Percentiles rank a stretch among this genome's conserved stretches.
These are phyloP conservation scores for Pulicaria dysenterica DNA, from an alignment of 129 eudicot species.

Conservation along the genomic window DNA sequence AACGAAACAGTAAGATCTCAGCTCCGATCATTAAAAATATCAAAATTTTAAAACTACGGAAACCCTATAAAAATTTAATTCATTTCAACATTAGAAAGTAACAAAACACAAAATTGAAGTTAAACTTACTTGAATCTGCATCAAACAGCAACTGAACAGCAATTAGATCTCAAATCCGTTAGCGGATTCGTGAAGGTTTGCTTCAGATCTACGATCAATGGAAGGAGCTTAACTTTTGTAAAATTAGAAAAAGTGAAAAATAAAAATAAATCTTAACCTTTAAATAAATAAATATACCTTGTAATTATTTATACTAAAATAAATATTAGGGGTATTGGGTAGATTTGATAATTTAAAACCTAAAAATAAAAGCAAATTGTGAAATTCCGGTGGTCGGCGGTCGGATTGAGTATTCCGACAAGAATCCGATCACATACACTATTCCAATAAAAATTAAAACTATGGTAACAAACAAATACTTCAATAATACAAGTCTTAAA, in stretches of 20 bases:
- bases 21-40: conserved; percentile 26
- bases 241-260: conserved; percentile 42
- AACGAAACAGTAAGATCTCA: conserved; percentile 28
- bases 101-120: conserved; percentile 27
- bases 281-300: conserved; percentile 43
- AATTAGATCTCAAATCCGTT: conserved; percentile 42
- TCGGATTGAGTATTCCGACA: conserved; percentile 43
- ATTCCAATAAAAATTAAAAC: conserved; percentile 23
- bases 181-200: conserved; percentile 41
- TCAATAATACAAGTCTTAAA: conserved; percentile 24
- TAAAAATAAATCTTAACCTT: conserved; percentile 42
- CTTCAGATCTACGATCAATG: conserved; percentile 64
- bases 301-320: conserved; percentile 41
- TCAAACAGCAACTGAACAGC: conserved; percentile 34
- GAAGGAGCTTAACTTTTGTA: conserved; percentile 42
- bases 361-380: conserved; percentile 20
- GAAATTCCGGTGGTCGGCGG: conserved; percentile 54
- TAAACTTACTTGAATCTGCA: conserved; percentile 61
- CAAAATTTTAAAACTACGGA: conserved; percentile 20
- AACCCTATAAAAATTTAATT: conserved; percentile 37
- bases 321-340: conserved; percentile 41
- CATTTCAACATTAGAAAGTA: conserved; percentile 10
- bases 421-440: conserved; percentile 28
- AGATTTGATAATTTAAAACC: conserved; percentile 36
- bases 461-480: conserved; percentile 27